Conservation (phyloP, 139 green algal species). For the Picochlorum costavermella region DNA sequence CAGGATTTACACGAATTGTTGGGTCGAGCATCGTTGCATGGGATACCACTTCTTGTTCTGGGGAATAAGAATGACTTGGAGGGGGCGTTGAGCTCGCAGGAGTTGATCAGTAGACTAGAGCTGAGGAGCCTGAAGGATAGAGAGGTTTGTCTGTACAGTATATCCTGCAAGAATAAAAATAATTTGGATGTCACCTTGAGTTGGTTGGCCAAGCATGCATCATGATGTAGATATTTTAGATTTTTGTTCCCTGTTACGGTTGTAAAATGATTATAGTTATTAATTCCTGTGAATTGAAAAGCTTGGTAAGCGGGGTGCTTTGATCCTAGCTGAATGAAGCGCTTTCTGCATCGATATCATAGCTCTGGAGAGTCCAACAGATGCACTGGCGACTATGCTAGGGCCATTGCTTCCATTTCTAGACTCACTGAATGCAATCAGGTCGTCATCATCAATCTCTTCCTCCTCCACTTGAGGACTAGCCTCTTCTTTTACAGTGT, state of each 20-base stretch:
- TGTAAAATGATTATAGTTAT: neutral
- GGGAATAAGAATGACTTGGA: constrained; percentile 97
- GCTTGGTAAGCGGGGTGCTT: constrained; percentile 14
- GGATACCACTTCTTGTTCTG: constrained; percentile 92
- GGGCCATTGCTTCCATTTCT: neutral
- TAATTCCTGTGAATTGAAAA: neutral
- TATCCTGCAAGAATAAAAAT: constrained; percentile 85
- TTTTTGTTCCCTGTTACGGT: neutral
- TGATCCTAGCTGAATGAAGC: constrained; percentile 11
- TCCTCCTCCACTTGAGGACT: constrained; percentile 16
- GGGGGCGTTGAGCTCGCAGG: constrained; percentile 56
- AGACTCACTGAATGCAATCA: constrained; percentile 19
- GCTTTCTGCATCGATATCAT: constrained; percentile 12
- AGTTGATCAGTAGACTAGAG: constrained; percentile 71
- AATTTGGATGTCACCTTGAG: constrained; percentile 94
- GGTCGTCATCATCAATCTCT: constrained; percentile 34
- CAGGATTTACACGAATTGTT: constrained; percentile 64
- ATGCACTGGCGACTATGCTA: constrained; percentile 18
- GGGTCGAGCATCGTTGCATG: constrained; percentile 51
- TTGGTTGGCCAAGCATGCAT: constrained; percentile 86
- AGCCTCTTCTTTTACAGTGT: neutral
- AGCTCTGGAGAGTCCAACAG: constrained; percentile 30
- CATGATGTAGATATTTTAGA: constrained; percentile 29
- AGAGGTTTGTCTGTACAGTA: constrained; percentile 88
- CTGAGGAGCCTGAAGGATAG: constrained; percentile 56